Conservation (phyloP, 2,329 filamentous ascomycete genomes). For the Penicillium glabrum region DNA sequence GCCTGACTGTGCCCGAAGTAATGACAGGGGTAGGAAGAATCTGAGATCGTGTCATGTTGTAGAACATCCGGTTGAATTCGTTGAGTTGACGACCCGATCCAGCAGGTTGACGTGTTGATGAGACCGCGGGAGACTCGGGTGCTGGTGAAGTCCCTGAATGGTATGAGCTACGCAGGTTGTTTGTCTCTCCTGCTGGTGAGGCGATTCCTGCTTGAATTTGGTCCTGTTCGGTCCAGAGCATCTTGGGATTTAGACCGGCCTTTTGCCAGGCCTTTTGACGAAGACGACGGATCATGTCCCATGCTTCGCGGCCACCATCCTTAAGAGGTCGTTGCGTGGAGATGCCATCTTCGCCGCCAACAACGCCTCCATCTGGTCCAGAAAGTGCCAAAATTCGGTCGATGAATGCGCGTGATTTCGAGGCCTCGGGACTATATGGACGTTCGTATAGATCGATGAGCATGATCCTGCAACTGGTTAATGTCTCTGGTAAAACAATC, state of each 20-base stretch:
- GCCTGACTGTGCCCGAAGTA: conserved; percentile 13
- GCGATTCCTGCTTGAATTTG: conserved; percentile 41
- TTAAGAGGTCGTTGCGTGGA: conserved; percentile 45
- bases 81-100: conserved; percentile 18
- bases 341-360: conserved; percentile 47
- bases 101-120: conserved; percentile 1
- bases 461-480: conserved; percentile 40
- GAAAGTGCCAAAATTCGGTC: conserved; percentile 48
- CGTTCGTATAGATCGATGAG: conserved; percentile 51
- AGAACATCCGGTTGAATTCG: conserved; percentile 38
- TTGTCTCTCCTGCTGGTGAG: conserved; percentile 20
- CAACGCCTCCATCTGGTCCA: conserved; percentile 46
- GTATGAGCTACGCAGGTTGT: conserved; percentile 6
- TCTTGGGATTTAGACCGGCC: conserved; percentile 46
- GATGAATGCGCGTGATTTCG: conserved; percentile 46
- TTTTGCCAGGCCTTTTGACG: conserved; percentile 51
- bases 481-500: neutral
- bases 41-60: conserved; percentile 37
- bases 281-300: conserved; percentile 49
- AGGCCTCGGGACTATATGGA: conserved; percentile 46
- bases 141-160: conserved; percentile 8
- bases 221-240: conserved; percentile 49
- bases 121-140: conserved; percentile 5
- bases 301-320: conserved; percentile 50
- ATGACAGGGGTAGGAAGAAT: conserved; percentile 21